Evolutionary conservation across 768 basidiomycete genomes (phyloP).

Genomic region (Hericium alpestre): DNA sequence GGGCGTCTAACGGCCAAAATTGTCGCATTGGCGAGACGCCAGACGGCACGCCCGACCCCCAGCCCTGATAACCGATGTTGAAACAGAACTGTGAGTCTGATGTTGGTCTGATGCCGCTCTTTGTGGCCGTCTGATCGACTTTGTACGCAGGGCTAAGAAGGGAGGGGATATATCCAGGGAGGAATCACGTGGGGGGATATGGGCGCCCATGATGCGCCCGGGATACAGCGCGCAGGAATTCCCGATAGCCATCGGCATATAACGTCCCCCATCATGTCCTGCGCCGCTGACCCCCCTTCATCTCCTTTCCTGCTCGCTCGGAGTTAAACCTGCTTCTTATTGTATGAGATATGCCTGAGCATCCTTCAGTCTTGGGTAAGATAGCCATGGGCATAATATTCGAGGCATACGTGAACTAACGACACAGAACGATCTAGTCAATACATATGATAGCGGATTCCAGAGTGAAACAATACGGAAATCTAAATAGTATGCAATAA

Average conservation of each 20-base stretch:
- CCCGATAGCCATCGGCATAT: background rate
- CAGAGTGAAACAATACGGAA: conserved; percentile 3
- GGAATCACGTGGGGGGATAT: background rate
- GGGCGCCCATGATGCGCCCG: background rate
- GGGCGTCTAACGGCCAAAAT: no score
- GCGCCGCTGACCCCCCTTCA: background rate
- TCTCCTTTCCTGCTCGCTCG: background rate
- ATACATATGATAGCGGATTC: no score
- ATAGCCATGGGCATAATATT: background rate
- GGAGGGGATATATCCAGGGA: background rate
- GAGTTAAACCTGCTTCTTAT: no score
- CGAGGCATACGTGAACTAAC: background rate
- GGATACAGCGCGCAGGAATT: background rate
- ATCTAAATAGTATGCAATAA: background rate
- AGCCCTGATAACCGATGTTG: background rate
- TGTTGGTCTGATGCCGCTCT: background rate
- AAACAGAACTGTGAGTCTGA: background rate
- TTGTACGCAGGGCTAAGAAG: background rate
- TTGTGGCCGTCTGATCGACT: background rate
- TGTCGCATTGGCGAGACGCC: no score
- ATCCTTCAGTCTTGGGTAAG: background rate
- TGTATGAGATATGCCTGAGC: no score
- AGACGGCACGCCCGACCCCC: background rate
- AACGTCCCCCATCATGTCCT: background rate
- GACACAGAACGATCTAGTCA: background rate